Percentiles rank a stretch among this genome's conserved stretches.
phyloP scores from a whole-genome alignment of 768 basidiomycete genomes.

The Hericium erinaceus region DNA sequence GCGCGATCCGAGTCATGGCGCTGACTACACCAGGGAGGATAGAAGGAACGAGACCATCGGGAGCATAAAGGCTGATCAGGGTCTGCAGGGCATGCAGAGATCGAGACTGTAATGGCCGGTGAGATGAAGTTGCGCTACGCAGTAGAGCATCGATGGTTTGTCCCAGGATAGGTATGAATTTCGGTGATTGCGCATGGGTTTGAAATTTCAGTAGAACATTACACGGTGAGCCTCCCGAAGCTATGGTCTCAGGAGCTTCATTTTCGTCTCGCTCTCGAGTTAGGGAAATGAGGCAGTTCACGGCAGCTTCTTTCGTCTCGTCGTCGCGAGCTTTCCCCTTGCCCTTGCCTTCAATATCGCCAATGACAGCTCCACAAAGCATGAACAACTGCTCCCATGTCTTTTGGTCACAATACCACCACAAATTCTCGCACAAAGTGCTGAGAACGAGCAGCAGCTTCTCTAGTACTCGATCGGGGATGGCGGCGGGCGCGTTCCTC shows the following conservation, averaged over 20 bases:
- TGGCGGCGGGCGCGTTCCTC: constrained; percentile 55
- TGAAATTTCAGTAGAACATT: constrained; percentile 31
- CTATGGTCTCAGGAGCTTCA: constrained; percentile 25
- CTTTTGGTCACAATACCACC: constrained; percentile 68
- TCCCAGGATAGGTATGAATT: constrained; percentile 71
- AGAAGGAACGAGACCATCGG: constrained; percentile 48
- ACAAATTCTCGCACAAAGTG: constrained; percentile 64
- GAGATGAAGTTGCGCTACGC: constrained; percentile 41
- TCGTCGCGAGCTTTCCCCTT: constrained; percentile 65
- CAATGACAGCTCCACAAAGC: constrained; percentile 56
- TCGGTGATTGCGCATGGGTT: constrained; percentile 30
- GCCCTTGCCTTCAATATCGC: constrained; percentile 57
- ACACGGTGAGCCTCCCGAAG: constrained; percentile 7
- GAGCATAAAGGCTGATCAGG: constrained; percentile 40
- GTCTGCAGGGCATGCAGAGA: constrained; percentile 51
- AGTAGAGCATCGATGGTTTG: constrained; percentile 76
- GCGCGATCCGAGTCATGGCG: constrained; percentile 59
- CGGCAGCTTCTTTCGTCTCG: constrained; percentile 73
- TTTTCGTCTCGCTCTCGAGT: constrained; percentile 41
- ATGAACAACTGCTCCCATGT: constrained; percentile 85
- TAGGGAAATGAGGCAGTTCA: constrained; percentile 53
- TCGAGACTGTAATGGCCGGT: constrained; percentile 50
- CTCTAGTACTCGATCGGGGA: constrained; percentile 78
- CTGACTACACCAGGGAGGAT: constrained; percentile 83
- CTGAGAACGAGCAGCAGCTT: constrained; percentile 51